Conservation (phyloP, 192 early-diverging fungal genomes). For the Entomortierella parvispora region DNA sequence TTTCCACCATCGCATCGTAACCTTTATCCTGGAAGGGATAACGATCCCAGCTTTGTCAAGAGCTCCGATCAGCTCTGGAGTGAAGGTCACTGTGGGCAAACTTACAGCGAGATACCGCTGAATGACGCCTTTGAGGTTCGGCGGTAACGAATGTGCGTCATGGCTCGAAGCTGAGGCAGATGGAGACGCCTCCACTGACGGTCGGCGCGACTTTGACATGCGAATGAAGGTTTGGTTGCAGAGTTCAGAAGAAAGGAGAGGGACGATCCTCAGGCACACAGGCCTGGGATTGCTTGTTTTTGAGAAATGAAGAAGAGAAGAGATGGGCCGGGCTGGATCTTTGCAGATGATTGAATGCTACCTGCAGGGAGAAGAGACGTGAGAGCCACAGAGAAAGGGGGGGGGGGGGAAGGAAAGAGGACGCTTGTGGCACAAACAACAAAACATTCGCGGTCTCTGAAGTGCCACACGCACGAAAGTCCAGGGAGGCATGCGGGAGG, state of each 20-base stretch:
- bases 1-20: slow-evolving; percentile 54
- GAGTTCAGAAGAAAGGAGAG: too few species aligned
- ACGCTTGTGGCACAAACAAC: neutral
- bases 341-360: too few species aligned
- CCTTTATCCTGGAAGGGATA: slow-evolving; percentile 37
- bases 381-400: neutral
- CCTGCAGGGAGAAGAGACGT: too few species aligned
- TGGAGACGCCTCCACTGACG: slow-evolving; percentile 27
- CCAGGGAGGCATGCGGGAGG: neutral
- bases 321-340: too few species aligned
- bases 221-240: neutral
- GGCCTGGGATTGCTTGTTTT: neutral
- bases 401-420: neutral
- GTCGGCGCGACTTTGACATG: slow-evolving; percentile 43
- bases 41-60: slow-evolving; percentile 32
- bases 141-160: slow-evolving; percentile 45
- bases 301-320: neutral
- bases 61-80: slow-evolving; percentile 36
- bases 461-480: neutral
- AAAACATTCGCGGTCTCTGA: neutral
- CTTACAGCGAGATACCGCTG: slow-evolving; percentile 44
- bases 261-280: neutral
- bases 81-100: slow-evolving; percentile 42
- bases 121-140: slow-evolving; percentile 42
- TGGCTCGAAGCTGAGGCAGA: slow-evolving; percentile 45